Evolutionary conservation across 352 stramenopile genomes (phyloP).

Genomic region (Globisporangium takayamanum): DNA sequence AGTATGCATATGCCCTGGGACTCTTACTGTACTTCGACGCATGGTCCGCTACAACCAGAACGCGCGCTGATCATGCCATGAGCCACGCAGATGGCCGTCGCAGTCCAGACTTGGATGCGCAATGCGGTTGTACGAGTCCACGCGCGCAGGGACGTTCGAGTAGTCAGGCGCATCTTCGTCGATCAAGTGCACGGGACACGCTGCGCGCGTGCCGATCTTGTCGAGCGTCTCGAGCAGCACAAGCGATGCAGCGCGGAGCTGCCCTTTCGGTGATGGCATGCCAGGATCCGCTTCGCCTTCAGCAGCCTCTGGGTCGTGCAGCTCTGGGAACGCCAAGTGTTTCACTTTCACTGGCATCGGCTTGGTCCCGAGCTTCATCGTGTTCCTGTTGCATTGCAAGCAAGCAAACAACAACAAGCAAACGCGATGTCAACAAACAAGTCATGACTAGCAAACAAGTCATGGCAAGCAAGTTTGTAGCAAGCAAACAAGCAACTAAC

Average conservation of each 20-base stretch:
- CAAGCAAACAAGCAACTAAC: background rate
- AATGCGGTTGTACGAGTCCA: slow-evolving; percentile 59
- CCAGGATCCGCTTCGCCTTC: slow-evolving; percentile 32
- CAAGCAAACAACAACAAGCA: slow-evolving; percentile 1
- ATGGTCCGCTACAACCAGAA: too few species aligned
- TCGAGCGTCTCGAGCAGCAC: slow-evolving; percentile 66
- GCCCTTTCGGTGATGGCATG: slow-evolving; percentile 50
- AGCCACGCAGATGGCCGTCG: slow-evolving; percentile 54
- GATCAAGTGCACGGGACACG: slow-evolving; percentile 62
- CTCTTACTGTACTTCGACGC: slow-evolving; percentile 4
- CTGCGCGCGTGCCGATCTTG: slow-evolving; percentile 66
- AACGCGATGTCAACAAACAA: background rate
- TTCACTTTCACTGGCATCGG: slow-evolving; percentile 38
- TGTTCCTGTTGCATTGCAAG: slow-evolving; percentile 29
- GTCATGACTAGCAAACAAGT: too few species aligned
- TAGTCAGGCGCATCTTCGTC: slow-evolving; percentile 50
- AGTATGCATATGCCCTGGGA: too few species aligned
- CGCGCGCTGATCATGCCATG: slow-evolving; percentile 7
- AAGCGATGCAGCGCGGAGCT: slow-evolving; percentile 41
- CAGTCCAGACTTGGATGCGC: slow-evolving; percentile 33
- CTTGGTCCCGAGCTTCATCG: slow-evolving; percentile 65
- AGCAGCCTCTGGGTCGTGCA: slow-evolving; percentile 14
- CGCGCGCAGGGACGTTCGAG: slow-evolving; percentile 38
- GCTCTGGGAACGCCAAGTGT: slow-evolving; percentile 41
- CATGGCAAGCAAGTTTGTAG: background rate